Conservation (phyloP, 2,329 filamentous ascomycete genomes). For the Chrysoporthe austroafricana region DNA sequence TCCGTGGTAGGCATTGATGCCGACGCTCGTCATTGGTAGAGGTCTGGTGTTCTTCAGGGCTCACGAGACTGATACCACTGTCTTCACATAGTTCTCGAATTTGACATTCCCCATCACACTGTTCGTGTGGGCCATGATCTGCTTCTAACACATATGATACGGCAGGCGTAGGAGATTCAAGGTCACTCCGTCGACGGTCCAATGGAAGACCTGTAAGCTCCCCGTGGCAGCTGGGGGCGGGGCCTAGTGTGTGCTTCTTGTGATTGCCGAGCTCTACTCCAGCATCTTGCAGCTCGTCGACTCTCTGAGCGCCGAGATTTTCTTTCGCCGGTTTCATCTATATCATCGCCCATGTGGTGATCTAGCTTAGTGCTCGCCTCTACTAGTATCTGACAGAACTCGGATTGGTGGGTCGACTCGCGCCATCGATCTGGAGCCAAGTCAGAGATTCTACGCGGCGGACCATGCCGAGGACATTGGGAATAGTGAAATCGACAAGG, state of each 20-base stretch:
- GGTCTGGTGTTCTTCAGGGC: conserved; percentile 49
- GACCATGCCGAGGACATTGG: conserved; percentile 20
- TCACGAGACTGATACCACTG: conserved; percentile 43
- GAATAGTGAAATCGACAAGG: conserved; percentile 12
- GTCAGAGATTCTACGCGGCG: conserved; percentile 29
- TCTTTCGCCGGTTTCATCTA: conserved; percentile 54
- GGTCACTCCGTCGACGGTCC: conserved; percentile 42
- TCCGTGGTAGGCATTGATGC: conserved; percentile 45
- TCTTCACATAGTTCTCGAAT: conserved; percentile 53
- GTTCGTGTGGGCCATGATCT: conserved; percentile 49
- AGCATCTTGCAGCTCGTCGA: conserved; percentile 47
- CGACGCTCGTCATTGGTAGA: conserved; percentile 55
- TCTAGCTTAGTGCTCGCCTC: conserved; percentile 45
- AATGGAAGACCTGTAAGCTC: conserved; percentile 49
- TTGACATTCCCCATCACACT: conserved; percentile 50
- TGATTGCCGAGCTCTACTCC: conserved; percentile 53
- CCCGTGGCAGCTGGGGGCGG: conserved; percentile 49
- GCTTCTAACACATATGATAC: conserved; percentile 48
- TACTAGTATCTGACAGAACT: conserved; percentile 43
- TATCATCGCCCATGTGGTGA: conserved; percentile 45
- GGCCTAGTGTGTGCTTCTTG: conserved; percentile 47
- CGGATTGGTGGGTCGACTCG: conserved; percentile 35
- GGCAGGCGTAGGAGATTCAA: conserved; percentile 45
- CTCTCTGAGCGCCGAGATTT: conserved; percentile 40
- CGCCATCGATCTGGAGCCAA: conserved; percentile 42